These are phyloP conservation scores for Striga hermonthica DNA, from an alignment of 305 asterid genomes.

Conservation along the genomic window DNA sequence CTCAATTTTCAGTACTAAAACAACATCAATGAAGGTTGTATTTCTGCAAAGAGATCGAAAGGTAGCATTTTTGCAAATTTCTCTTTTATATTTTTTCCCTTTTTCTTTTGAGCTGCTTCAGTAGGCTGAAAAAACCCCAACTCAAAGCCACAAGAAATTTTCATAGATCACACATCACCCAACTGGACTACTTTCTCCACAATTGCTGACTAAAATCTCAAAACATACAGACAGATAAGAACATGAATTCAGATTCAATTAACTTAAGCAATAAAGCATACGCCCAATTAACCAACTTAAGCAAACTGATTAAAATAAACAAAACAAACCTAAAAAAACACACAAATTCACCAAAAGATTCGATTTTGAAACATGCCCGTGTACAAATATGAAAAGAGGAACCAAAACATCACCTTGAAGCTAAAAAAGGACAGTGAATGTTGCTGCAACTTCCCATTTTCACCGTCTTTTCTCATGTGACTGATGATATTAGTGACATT, in stretches of 20 bases:
- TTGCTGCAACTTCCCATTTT: no score
- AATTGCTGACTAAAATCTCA: background rate
- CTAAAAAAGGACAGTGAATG: conserved; percentile 8
- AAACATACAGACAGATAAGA: background rate
- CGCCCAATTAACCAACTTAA: background rate
- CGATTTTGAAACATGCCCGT: conserved; percentile 31
- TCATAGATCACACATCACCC: background rate
- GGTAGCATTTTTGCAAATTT: background rate
- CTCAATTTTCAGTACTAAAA: no score
- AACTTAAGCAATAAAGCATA: background rate
- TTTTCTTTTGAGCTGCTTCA: background rate
- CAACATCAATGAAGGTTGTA: background rate
- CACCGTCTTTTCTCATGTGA: no score
- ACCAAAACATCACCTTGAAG: conserved; percentile 26
- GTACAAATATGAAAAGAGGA: conserved; percentile 15
- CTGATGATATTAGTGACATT: no score
- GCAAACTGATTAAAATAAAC: no score
- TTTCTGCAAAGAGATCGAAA: background rate
- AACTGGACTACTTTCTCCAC: background rate
- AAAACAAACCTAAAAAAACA: no score
- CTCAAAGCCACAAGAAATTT: background rate
- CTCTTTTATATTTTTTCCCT: conserved; percentile 1
- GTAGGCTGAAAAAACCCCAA: conserved; percentile 20
- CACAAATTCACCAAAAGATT: conserved; percentile 19
- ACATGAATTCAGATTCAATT: background rate